Conservation (phyloP, 306 rosid genomes). For the Hippophae gyantsensis region DNA sequence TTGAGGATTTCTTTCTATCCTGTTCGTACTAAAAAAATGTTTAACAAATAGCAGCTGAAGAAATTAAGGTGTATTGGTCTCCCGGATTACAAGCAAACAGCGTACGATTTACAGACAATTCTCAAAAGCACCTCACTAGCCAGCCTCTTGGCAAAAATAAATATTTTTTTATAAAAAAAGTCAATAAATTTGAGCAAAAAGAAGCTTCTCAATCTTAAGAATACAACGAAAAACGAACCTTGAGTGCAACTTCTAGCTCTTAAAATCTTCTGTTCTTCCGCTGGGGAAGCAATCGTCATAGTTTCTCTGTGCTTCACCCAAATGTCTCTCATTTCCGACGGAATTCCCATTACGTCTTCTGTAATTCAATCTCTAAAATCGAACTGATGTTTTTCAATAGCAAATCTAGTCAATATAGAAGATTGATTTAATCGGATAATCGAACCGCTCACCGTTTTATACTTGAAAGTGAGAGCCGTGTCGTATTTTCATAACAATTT, state of each 20-base stretch:
- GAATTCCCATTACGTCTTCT: constrained; percentile 44
- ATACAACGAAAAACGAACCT: constrained; percentile 14
- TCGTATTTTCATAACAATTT: background rate
- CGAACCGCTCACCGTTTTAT: background rate
- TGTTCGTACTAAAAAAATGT: too few relatives aligned
- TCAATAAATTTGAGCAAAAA: background rate
- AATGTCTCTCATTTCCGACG: constrained; percentile 52
- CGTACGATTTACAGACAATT: too few relatives aligned
- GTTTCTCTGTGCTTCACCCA: constrained; percentile 29
- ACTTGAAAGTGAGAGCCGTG: constrained; percentile 9
- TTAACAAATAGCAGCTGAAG: too few relatives aligned
- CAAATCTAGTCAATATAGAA: too few relatives aligned
- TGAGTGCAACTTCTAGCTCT: constrained; percentile 47
- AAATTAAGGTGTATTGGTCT: too few relatives aligned
- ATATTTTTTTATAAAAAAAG: background rate
- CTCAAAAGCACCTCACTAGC: too few relatives aligned
- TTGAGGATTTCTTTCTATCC: too few relatives aligned
- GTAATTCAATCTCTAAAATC: background rate
- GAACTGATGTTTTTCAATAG: too few relatives aligned
- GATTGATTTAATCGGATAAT: too few relatives aligned
- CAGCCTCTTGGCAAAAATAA: too few relatives aligned
- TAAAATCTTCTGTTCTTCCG: constrained; percentile 43
- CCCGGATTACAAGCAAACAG: too few relatives aligned
- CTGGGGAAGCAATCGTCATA: constrained; percentile 56
- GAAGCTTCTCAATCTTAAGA: background rate